A percentile compares a stretch with the other conserved stretches of the same genome.
Evolutionary conservation across 371 early-diverging fungal genomes (phyloP).

Genomic region (Circinella minor): DNA sequence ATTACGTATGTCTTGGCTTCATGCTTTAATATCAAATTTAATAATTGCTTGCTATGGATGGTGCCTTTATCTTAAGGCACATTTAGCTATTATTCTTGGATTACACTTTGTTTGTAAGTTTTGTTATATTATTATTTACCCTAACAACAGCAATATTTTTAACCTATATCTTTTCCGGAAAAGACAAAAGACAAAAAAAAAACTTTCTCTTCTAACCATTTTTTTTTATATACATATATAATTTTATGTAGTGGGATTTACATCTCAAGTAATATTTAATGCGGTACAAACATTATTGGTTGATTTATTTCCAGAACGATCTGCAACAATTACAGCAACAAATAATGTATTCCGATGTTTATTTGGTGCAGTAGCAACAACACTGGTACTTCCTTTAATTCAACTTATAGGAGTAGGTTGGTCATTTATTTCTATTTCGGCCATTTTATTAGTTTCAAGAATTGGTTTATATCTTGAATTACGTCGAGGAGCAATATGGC

Average conservation of each 20-base stretch:
- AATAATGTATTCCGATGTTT: slow-evolving; percentile 47
- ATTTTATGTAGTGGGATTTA: slow-evolving; percentile 31
- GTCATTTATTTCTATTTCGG: slow-evolving; percentile 37
- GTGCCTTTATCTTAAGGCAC: slow-evolving; percentile 31
- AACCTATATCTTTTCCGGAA: neutral
- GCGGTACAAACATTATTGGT: slow-evolving; percentile 43
- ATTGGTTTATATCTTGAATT: slow-evolving; percentile 29
- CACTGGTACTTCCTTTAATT: slow-evolving; percentile 35
- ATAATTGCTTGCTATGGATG: slow-evolving; percentile 44
- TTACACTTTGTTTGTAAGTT: slow-evolving; percentile 42
- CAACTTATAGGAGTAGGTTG: slow-evolving; percentile 39
- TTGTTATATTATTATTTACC: neutral
- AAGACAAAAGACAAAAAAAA: too few species aligned
- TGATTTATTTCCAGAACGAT: slow-evolving; percentile 44
- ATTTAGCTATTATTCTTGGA: slow-evolving; percentile 29
- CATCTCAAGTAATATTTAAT: slow-evolving; percentile 38
- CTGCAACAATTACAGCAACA: slow-evolving; percentile 46
- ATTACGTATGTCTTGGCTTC: slow-evolving; percentile 39
- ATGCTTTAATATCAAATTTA: slow-evolving; percentile 37
- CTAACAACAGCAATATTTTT: neutral
- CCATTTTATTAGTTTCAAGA: slow-evolving; percentile 34
- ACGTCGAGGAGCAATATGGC: slow-evolving; percentile 38
- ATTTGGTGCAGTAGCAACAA: slow-evolving; percentile 36
- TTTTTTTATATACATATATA: neutral
- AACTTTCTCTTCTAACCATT: neutral